A percentile compares a stretch with the other conserved stretches of the same genome.
phyloP scores from a whole-genome alignment of 1,284 basidiomycete genomes.

The Coriolopsis trogii region DNA sequence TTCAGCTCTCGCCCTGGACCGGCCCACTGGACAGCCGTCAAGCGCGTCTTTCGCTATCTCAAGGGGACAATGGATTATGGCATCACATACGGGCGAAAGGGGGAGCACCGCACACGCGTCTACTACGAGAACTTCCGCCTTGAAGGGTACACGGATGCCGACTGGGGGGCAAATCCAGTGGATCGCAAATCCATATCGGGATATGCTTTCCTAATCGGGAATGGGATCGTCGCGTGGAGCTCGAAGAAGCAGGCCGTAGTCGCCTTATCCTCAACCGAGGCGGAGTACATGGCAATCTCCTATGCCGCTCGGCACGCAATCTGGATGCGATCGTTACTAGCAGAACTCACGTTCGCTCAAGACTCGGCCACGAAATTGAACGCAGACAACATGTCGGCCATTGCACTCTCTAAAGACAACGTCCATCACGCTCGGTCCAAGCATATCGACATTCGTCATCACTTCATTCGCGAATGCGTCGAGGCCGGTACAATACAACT shows the following conservation, averaged over 20 bases:
- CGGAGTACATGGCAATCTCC: constrained; percentile 19
- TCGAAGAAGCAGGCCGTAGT: constrained; percentile 20
- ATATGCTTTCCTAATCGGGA: constrained; percentile 9
- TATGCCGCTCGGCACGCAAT: constrained; percentile 22
- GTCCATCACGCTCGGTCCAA: too few species aligned
- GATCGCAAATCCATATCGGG: constrained; percentile 12
- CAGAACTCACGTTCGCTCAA: neutral
- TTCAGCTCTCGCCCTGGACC: neutral
- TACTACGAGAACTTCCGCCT: too few species aligned
- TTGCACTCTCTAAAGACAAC: constrained; percentile 4
- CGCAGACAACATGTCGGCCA: neutral
- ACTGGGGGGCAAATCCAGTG: constrained; percentile 5
- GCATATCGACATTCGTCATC: too few species aligned
- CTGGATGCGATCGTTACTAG: constrained; percentile 26
- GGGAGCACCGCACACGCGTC: too few species aligned
- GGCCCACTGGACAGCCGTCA: constrained; percentile 40
- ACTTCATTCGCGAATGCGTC: too few species aligned
- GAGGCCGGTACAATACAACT: constrained; percentile 22
- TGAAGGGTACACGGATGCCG: constrained; percentile 5
- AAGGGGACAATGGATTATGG: constrained; percentile 32
- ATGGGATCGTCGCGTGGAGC: constrained; percentile 13
- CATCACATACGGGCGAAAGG: neutral
- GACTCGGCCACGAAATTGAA: too few species aligned
- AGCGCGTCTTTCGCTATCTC: constrained; percentile 42
- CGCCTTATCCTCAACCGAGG: constrained; percentile 17